Base-by-base conservation (phyloP, 129 eudicot genomes). In the Saposhnikovia divaricata region DNA sequence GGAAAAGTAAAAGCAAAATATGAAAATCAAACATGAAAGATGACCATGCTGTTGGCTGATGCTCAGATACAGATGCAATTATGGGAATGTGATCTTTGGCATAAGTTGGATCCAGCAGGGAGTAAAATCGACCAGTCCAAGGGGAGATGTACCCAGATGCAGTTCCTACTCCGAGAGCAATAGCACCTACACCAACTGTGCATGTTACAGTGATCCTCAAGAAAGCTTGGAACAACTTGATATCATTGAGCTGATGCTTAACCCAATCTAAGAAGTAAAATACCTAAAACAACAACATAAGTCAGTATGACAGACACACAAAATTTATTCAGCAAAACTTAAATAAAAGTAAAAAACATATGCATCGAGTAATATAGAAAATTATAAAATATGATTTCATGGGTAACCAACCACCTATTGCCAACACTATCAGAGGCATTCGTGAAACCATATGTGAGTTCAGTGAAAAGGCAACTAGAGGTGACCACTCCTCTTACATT, bases 1-100 rank as follows among this genome's bases (percentile, higher is more conserved):
- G 55, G 55, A 74, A 43, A 74, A 74, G 55, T 31, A 74, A 74
- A 43, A 44, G 91, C 80, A 94, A 79, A 75, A 94, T 91, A 81
- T 91, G 98, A 81, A 91, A 94, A 84, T 94, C 98, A 70, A 94
- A 94, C 98, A 94, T 94, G 93, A 94, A 94, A 9, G 98, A 94
- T 15, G 97, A 91, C 98, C 98, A 94, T 48, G 98, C 97, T 14
- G 98, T 91, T 18, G 98, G 98, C 72, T 94, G 96, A 85, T 94
- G 98, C 84, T 94, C 97, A 75, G 98, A 94, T 25, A 94, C 97
- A 8, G 98, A 94, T 23, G 98, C 98, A 79, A 94, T 94, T 15
- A 14, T 34, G 98, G 98, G 25, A 94, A 90, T 76, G 37, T 94
- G 97, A 83, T 91, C 97, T 86, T 94, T 94, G 37, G 37, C 37